Base-by-base conservation (phyloP, 73 alveolate species). In the Strombidium stylifer region DNA sequence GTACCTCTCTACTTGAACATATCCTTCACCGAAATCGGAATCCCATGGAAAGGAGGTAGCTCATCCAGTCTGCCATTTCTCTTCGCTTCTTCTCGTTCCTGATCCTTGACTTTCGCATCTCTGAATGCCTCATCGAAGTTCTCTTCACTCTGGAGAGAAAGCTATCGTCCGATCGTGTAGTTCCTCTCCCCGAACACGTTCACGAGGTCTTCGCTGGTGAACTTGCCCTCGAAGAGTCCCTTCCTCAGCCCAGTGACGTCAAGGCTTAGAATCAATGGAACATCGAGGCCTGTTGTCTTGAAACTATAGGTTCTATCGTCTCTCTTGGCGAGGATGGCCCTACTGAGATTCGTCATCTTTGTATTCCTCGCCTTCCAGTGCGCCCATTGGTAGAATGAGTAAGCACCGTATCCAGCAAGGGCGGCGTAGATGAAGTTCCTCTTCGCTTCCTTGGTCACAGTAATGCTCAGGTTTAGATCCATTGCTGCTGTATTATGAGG, bases 21-120 rank as follows among this genome's bases (percentile, higher is more conserved):
- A 32, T 84, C 94, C 51, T 84, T 84, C 20, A 84, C 55, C 1
- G 84, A 27, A 34, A 84, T 51, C 0, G 94, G 94, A 52, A 84
- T 73, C 3, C 94, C 94, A 62, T 66, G 73, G 7, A 84, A 60
- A 27, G 41, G 39, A 14, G 66, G 64, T 3, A 64, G 66, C 31
- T 11, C 3, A 16, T 42, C 55, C 6, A 35, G 41, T 40, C 3
- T 15, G 1, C 47, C 54, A 14, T 64, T 0, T 3, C 26, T 25
- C 7, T 39, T 26, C 5, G 67, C 71, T 28, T 70, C 55, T 58
- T 58, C 21, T 28, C 51, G 14, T 54, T 68, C 52, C 31, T 52
- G 19, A 46, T 68, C 82, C 7, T 26, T 15, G n/a, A 6, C 23
- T 21, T 36, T 47, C 0, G 82, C 82, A 4, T 16, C 54, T 42